Evolutionary conservation across 2,329 filamentous ascomycete species (phyloP).

Genomic region (Pyricularia grisea): DNA sequence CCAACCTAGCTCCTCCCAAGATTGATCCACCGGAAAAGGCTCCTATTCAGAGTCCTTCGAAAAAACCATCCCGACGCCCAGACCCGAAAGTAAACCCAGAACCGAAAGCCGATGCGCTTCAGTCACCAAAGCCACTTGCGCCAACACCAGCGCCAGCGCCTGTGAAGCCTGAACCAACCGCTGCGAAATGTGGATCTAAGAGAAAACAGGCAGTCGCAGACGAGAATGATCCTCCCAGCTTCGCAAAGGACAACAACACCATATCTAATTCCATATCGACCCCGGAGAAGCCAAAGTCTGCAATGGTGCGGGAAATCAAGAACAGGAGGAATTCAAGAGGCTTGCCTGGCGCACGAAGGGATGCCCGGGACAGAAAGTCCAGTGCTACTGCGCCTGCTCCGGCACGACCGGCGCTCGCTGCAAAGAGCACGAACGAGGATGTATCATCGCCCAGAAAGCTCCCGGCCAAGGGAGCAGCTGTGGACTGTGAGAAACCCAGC

Average conservation of each 20-base stretch:
- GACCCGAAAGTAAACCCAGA: not conserved
- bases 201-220: conserved; percentile 47
- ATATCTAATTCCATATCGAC: conserved; percentile 10
- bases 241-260: conserved; percentile 20
- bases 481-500: conserved; percentile 4
- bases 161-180: not conserved
- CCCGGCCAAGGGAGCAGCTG: conserved; percentile 20
- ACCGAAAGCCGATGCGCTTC: not conserved
- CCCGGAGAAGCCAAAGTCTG: conserved; percentile 17
- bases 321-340: conserved; percentile 37
- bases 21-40: not conserved
- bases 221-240: conserved; percentile 32
- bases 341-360: conserved; percentile 29
- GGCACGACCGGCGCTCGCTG: conserved; percentile 38
- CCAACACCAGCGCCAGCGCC: not conserved
- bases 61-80: not conserved
- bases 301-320: conserved; percentile 15
- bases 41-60: not conserved
- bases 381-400: conserved; percentile 14
- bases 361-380: conserved; percentile 20
- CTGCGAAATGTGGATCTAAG: conserved; percentile 42
- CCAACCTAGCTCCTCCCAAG: not conserved
- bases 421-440: conserved; percentile 52
- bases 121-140: not conserved
- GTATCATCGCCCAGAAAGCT: conserved; percentile 48